phyloP scores from a whole-genome alignment of 164 flowering plant genomes.

The Piper betle region DNA sequence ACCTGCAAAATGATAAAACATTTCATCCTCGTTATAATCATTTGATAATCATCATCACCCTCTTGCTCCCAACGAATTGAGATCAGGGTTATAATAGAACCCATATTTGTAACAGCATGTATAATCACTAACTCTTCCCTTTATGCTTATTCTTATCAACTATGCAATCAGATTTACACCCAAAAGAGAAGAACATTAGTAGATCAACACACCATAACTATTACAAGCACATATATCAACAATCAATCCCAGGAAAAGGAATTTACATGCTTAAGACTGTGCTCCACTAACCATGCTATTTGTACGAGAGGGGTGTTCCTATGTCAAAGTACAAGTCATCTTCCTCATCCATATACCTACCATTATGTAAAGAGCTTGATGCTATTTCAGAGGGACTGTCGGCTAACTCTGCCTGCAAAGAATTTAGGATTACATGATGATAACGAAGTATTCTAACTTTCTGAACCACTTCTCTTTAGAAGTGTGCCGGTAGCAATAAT shows the following conservation, averaged over 20 bases:
- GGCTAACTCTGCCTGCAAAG: constrained; percentile 40
- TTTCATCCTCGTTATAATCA: too few relatives aligned
- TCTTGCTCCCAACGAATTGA: too few relatives aligned
- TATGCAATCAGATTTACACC: background rate
- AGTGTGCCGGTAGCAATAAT: too few relatives aligned
- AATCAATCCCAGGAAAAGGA: background rate
- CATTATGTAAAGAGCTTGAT: constrained; percentile 10
- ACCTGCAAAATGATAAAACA: too few relatives aligned
- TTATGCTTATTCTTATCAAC: too few relatives aligned
- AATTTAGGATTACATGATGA: background rate
- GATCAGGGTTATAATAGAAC: too few relatives aligned
- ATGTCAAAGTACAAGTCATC: constrained; percentile 9
- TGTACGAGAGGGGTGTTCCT: background rate
- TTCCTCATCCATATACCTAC: constrained; percentile 18
- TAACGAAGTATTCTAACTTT: too few relatives aligned
- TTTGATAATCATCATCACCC: too few relatives aligned
- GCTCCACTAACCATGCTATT: background rate
- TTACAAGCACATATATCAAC: background rate
- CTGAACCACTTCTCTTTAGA: too few relatives aligned
- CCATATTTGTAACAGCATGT: too few relatives aligned
- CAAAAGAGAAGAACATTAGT: background rate
- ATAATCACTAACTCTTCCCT: too few relatives aligned
- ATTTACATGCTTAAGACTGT: background rate
- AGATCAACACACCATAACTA: background rate
- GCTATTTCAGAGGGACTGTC: constrained; percentile 11